These are phyloP conservation scores for Helotiales sp. DNA, from an alignment of 2,329 filamentous ascomycete genomes.

Conservation along the genomic window DNA sequence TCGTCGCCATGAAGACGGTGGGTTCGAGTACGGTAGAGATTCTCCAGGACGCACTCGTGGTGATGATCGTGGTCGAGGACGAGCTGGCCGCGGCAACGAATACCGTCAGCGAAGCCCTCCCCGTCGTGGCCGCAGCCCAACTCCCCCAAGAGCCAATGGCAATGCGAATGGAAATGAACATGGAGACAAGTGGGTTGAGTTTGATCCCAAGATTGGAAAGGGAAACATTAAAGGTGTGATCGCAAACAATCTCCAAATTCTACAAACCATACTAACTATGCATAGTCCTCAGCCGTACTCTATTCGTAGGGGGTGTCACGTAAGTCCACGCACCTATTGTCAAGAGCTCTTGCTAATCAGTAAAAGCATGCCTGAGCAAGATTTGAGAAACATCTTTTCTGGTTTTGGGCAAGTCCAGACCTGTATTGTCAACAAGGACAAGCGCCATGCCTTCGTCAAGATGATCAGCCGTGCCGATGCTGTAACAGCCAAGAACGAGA, in stretches of 20 bases:
- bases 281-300: slow-evolving; percentile 81
- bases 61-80: slow-evolving; percentile 50
- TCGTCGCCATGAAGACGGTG: slow-evolving; percentile 45
- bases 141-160: slow-evolving; percentile 47
- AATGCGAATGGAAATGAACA: too few species aligned
- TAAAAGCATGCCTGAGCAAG: slow-evolving; percentile 70
- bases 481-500: slow-evolving; percentile 77
- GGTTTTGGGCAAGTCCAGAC: slow-evolving; percentile 89
- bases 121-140: slow-evolving; percentile 65
- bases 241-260: not conserved
- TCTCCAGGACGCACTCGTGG: slow-evolving; percentile 62
- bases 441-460: slow-evolving; percentile 97
- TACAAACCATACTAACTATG: slow-evolving; percentile 21
- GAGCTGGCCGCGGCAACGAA: slow-evolving; percentile 58
- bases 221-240: slow-evolving; percentile 65
- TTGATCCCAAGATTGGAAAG: slow-evolving; percentile 70
- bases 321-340: slow-evolving; percentile 47
- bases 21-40: slow-evolving; percentile 72
- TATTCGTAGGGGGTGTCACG: slow-evolving; percentile 96
- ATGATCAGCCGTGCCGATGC: slow-evolving; percentile 92
- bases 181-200: slow-evolving; percentile 74
- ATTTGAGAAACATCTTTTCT: slow-evolving; percentile 78
- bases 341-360: slow-evolving; percentile 31
- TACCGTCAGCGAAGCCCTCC: slow-evolving; percentile 89
- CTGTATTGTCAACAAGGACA: slow-evolving; percentile 97